phyloP scores from a whole-genome alignment of 2,329 filamentous ascomycete genomes.

The Xylariales sp. region DNA sequence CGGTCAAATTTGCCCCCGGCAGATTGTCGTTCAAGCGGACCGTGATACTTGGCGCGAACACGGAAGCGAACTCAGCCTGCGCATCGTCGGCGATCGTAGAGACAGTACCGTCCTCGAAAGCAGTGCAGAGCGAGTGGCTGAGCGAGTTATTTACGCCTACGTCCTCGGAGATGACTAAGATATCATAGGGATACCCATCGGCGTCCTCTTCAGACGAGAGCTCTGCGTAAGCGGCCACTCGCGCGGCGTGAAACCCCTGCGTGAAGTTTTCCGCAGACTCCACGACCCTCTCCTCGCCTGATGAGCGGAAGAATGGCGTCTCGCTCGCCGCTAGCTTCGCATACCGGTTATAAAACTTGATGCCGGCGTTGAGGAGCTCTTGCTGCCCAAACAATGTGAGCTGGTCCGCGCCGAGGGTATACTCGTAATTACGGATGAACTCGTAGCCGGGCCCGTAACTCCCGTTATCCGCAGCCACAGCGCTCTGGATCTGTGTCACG shows the following conservation, averaged over 20 bases:
- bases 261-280: slow-evolving; percentile 73
- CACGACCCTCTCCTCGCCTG: slow-evolving; percentile 66
- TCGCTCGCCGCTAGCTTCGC: slow-evolving; percentile 49
- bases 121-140: slow-evolving; percentile 65
- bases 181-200: slow-evolving; percentile 45
- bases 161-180: slow-evolving; percentile 66
- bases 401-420: slow-evolving; percentile 64
- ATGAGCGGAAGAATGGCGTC: slow-evolving; percentile 67
- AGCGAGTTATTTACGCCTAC: slow-evolving; percentile 73
- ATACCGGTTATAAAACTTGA: slow-evolving; percentile 72
- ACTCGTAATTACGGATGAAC: slow-evolving; percentile 69
- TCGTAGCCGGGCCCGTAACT: slow-evolving; percentile 61
- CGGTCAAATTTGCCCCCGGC: slow-evolving; percentile 59
- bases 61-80: slow-evolving; percentile 52
- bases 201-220: no score
- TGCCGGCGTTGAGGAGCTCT: slow-evolving; percentile 69
- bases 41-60: slow-evolving; percentile 65
- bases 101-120: slow-evolving; percentile 58
- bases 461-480: slow-evolving; percentile 40
- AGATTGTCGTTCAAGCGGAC: slow-evolving; percentile 65
- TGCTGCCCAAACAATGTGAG: slow-evolving; percentile 65
- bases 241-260: slow-evolving; percentile 62
- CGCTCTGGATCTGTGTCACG: slow-evolving; percentile 59
- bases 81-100: slow-evolving; percentile 44
- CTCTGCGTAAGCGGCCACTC: slow-evolving; percentile 28